Base-by-base conservation (phyloP, 192 early-diverging fungal species). In the Coemansia furcata region DNA sequence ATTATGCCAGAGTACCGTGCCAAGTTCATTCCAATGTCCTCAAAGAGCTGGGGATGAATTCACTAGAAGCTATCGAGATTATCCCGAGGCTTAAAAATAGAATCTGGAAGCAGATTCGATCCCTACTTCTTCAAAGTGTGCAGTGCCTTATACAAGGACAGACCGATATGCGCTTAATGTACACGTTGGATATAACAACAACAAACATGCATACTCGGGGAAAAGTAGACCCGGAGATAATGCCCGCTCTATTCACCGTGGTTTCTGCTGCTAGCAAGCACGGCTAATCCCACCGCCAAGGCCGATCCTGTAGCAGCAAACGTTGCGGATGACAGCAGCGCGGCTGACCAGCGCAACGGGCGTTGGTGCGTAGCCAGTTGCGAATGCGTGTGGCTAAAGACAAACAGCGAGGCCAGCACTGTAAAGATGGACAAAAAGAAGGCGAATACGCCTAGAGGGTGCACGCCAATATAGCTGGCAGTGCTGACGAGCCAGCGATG, bases 331-430 rank as follows among this genome's bases (percentile, higher is more conserved):
- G 66, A 33, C 19, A 72, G n/a, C 9, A 81, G 65, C 4, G 67
- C 65, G 29, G 55, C 36, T 0, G 78, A 60, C 78, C 78, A 81
- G 3, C 60, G 64, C 19, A 81, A 40, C 29, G 78, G 78, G 10
- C 66, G 67, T 0, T 7, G 30, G 5, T 63, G 55, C 1, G 73
- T 9, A 39, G 58, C 78, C 26, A 81, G 62, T 65, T 81, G 78
- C 17, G 60, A 67, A 26, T 69, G 64, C 11, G 64, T 49, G 35
- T 73, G 71, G 37, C 52, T 73, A 40, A 81, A 69, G 3, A 72
- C 66, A 3, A 44, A 32, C 19, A 73, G 3, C 3, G 69, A 26
- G 4, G 71, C 70, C 15, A 81, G 39, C 9, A 26, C 19, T 0
- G 58, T 68, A 62, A 76, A 66, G 2, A 47, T 61, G 0, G 78